phyloP scores from a whole-genome alignment of 108 stramenopile species.

The Epipyxis sp. region DNA sequence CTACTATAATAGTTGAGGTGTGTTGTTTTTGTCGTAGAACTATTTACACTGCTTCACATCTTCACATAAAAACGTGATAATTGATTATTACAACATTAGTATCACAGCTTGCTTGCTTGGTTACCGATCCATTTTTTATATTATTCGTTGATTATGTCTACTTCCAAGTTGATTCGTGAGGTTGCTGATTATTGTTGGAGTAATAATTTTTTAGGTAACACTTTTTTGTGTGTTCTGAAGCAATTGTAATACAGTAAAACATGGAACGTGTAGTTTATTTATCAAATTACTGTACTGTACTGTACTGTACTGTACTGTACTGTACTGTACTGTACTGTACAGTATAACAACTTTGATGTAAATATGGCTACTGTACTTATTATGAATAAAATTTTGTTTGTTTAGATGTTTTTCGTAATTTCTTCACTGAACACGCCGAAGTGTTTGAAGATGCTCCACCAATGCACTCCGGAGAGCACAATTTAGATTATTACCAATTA shows the following conservation, averaged over 20 bases:
- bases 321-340: neutral
- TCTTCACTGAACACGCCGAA: slow-evolving; percentile 27
- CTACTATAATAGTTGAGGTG: too few relatives aligned
- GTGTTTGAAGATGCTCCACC: slow-evolving; percentile 25
- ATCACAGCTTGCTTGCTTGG: too few relatives aligned
- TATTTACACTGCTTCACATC: too few relatives aligned
- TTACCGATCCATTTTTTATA: too few relatives aligned
- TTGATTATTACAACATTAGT: too few relatives aligned
- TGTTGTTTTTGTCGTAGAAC: too few relatives aligned
- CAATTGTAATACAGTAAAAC: too few relatives aligned
- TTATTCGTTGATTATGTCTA: slow-evolving; percentile 7
- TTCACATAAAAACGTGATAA: too few relatives aligned
- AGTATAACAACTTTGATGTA: neutral
- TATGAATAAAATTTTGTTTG: neutral
- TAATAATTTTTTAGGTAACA: slow-evolving; percentile 30
- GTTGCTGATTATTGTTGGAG: slow-evolving; percentile 33
- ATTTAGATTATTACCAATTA: slow-evolving; percentile 9
- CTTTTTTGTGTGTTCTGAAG: too few relatives aligned
- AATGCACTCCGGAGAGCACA: slow-evolving; percentile 15
- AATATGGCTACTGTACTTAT: neutral
- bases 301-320: slow-evolving; percentile 8
- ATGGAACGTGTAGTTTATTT: too few relatives aligned
- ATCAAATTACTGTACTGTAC: neutral
- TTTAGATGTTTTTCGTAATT: slow-evolving; percentile 28
- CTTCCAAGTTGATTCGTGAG: neutral